phyloP scores from a whole-genome alignment of 306 rosid genomes.

The Castanea mollissima region DNA sequence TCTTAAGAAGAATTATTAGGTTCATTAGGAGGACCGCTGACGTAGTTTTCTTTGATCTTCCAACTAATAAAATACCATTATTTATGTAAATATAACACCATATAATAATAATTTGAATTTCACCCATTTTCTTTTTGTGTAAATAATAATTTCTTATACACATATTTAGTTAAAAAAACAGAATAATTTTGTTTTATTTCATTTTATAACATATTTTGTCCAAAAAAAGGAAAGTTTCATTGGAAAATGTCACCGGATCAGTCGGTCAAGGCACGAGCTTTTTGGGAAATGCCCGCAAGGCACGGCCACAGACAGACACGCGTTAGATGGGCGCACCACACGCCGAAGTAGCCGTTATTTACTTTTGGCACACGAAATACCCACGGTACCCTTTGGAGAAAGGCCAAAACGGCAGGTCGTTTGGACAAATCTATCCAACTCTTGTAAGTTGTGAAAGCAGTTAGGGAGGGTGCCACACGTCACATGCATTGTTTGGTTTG shows the following conservation, averaged over 20 bases:
- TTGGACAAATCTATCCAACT: background rate
- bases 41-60: no score
- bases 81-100: no score
- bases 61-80: no score
- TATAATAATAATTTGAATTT: no score
- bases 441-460: no score
- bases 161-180: no score
- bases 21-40: no score
- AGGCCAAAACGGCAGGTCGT: background rate
- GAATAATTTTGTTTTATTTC: background rate
- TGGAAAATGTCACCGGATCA: background rate
- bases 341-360: constrained; percentile 32
- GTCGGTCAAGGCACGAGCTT: constrained; percentile 2
- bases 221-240: background rate
- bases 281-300: background rate
- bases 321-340: constrained; percentile 6
- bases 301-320: background rate
- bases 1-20: no score
- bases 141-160: no score
- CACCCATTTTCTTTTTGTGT: accelerated
- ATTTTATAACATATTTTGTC: background rate
- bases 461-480: background rate
- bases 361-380: background rate
- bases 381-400: background rate
- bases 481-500: background rate